Base-by-base conservation (phyloP, 2,329 filamentous ascomycete species). In the Mycosphaerella arachidis region DNA sequence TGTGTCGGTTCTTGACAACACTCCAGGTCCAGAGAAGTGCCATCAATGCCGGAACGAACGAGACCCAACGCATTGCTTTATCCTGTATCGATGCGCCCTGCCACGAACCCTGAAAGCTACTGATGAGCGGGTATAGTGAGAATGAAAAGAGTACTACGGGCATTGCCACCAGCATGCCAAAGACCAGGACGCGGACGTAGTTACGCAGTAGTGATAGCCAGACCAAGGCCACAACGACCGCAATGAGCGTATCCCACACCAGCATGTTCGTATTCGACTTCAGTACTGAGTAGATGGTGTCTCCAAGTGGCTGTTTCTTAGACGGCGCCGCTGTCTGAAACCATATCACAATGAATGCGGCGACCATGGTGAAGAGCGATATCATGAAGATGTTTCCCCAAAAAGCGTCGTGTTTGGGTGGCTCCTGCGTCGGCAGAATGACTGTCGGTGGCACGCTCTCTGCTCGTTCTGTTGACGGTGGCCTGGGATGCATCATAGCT, bases 301-400 rank as follows among this genome's bases (percentile, higher is more conserved):
- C 94, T 13, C 92, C 93, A 58, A 95, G 84, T 0, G 88, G 88
- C 61, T 83, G 83, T 71, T 89, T 89, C 57, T 81, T 81, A 56
- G 78, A 79, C 5, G 89, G 88, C 0, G 87, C 79, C 18, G 89
- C 86, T 1, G 93, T 97, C 72, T 97, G 91, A 45, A 99, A 82
- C 80, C 90, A 95, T 27, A 96, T 89, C 13, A 99, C 82, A 64
- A 96, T 86, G 69, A 92, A 95, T 0, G 92, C 93, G 12, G 93
- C 90, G 69, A 97, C 84, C 71, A 97, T 84, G 43, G 88, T 89
- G 50, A 90, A 92, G 56, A 96, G 78, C 35, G 86, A 86, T 68
- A 97, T 94, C 52, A 96, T 78, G 73, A 92, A 99, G 48, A 97
- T 81, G 76, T 91, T 92, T 4, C 90, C 91, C 82, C 94, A 99